Evolutionary conservation across 2,329 filamentous ascomycete species (phyloP), one percentile per base, ranked within the genome.

Genomic region (Fusarium clavum): DNA sequence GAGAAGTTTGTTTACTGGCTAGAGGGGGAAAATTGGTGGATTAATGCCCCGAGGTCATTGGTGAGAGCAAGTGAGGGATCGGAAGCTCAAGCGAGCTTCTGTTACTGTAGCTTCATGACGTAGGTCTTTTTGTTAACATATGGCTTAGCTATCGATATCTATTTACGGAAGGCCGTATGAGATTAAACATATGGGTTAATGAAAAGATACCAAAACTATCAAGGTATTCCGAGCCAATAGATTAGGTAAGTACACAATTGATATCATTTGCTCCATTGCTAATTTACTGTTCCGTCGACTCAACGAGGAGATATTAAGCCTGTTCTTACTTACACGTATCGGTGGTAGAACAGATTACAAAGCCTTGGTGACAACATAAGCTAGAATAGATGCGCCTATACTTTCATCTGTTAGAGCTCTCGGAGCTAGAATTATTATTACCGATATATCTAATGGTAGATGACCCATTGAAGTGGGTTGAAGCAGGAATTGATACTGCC

Each of bases 21-120:
- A 52, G 30, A 16, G 29, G 34, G 20, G 20, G 29, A 34, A 44
- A 9, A 41, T 29, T 54, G 48, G 24, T 55, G 47, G 52, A n/a
- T 67, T 48, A 54, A 54, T 49, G 48, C 40, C 18, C 29, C 25
- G 38, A 25, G 38, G 27, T 16, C 30, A 53, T 41, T 27, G 49
- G 49, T 53, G 49, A 43, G 49, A 18, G 25, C 20, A 22, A 38
- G 12, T 41, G 24, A 43, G 14, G 49, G 30, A 41, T 43, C n/a
- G 24, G 18, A n/a, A 52, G 49, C 49, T 53, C 8, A 34, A 47
- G 58, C 41, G 41, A 47, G 45, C 27, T 46, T 25, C 22, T 44
- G 44, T 45, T 27, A 32, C 27, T 27, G 40, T 61, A 66, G 63
- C 61, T 55, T 51, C 61, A 69, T 70, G 66, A 62, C 66, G 61